Evolutionary conservation across 2,329 filamentous ascomycete genomes (phyloP).

Genomic region (Emergomyces orientalis): DNA sequence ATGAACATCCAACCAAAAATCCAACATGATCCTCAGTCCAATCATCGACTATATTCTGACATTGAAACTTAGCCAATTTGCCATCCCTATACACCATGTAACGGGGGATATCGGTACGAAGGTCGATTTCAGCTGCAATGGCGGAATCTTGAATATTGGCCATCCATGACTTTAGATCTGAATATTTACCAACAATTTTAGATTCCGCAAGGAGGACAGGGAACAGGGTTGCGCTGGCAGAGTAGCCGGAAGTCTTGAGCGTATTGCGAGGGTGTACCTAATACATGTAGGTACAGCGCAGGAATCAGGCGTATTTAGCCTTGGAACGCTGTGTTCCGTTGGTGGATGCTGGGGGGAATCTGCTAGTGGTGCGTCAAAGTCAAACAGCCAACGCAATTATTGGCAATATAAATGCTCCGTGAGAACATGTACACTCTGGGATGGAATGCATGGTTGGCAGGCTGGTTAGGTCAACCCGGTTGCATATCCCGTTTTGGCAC

Average conservation of each 20-base stretch:
- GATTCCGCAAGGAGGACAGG: slow-evolving; percentile 52
- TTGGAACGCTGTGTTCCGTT: too few species aligned
- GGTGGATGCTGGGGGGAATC: too few species aligned
- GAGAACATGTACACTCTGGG: too few species aligned
- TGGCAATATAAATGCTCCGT: too few species aligned
- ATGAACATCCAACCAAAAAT: slow-evolving; percentile 56
- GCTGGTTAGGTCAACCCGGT: too few species aligned
- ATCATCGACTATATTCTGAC: slow-evolving; percentile 38
- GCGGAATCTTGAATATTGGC: slow-evolving; percentile 20
- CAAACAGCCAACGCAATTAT: too few species aligned
- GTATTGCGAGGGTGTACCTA: slow-evolving; percentile 49
- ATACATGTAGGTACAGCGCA: background rate
- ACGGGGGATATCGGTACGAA: slow-evolving; percentile 49
- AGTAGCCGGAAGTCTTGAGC: slow-evolving; percentile 50
- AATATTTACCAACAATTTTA: slow-evolving; percentile 35
- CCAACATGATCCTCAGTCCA: slow-evolving; percentile 53
- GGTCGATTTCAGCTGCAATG: slow-evolving; percentile 41
- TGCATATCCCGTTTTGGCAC: too few species aligned
- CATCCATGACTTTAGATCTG: slow-evolving; percentile 33
- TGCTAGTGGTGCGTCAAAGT: too few species aligned
- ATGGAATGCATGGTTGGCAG: too few species aligned
- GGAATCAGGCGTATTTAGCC: too few species aligned
- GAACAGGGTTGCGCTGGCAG: slow-evolving; percentile 53
- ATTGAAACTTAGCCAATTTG: slow-evolving; percentile 31
- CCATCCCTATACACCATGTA: slow-evolving; percentile 52